phyloP scores from a whole-genome alignment of 2,329 filamentous ascomycete genomes.

The Hypomyces perniciosus region DNA sequence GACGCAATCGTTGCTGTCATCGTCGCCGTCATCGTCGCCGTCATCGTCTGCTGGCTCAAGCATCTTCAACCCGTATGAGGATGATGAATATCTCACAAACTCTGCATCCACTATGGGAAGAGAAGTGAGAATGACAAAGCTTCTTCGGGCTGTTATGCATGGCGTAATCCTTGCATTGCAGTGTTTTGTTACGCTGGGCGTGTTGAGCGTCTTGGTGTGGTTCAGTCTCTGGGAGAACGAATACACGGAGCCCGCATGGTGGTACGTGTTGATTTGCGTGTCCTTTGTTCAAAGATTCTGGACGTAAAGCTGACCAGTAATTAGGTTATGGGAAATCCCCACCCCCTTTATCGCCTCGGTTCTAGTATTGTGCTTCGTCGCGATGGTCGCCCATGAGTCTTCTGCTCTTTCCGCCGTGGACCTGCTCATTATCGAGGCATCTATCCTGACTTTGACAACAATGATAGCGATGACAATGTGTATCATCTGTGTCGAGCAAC shows the following conservation, averaged over 20 bases:
- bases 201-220: constrained; percentile 23
- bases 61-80: not conserved
- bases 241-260: constrained; percentile 19
- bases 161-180: constrained; percentile 23
- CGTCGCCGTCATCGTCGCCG: no score
- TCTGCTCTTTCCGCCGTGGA: constrained; percentile 21
- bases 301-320: constrained; percentile 3
- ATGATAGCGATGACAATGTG: constrained; percentile 17
- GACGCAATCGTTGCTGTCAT: no score
- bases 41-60: not conserved
- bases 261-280: constrained; percentile 17
- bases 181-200: constrained; percentile 18
- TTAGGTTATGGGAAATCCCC: constrained; percentile 24
- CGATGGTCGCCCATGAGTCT: constrained; percentile 23
- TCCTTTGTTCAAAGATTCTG: not conserved
- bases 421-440: constrained; percentile 23
- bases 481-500: constrained; percentile 19
- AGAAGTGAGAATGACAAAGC: constrained; percentile 14
- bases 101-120: constrained; percentile 8
- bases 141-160: constrained; percentile 17
- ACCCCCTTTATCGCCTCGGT: constrained; percentile 16
- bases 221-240: constrained; percentile 20
- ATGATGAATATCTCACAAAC: not conserved
- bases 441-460: constrained; percentile 20
- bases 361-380: constrained; percentile 19